Base-by-base conservation (phyloP, 1,284 basidiomycete genomes). In the Leccinum variabile region DNA sequence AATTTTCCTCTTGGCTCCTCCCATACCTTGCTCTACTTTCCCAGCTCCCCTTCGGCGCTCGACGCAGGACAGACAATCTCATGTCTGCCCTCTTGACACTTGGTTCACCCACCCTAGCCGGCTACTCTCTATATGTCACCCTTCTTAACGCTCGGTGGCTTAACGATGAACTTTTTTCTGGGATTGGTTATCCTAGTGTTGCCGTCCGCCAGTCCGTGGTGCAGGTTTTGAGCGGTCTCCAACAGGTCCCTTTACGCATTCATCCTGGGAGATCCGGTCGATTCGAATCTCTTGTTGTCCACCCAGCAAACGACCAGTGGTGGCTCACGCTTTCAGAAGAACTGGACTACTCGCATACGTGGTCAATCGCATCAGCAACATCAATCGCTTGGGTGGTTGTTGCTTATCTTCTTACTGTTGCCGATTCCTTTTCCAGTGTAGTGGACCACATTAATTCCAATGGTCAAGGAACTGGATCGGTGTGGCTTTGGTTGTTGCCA, bases 1-100 rank as follows among this genome's bases (percentile, higher is more conserved):
- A 80, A 49, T 79, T 78, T 65, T 71, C 76, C 10, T 70, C 76
- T 0, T 82, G 81, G 80, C 71, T 82, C 2, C 63, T 82, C 1
- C 81, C 80, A 13, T 81, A 79, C 70, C 75, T 82, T 13, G 78
- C 80, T 2, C 66, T 72, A 1, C 57, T 81, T 14, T 80, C 80
- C 0, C 80, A 81, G 54, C 72, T 82, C 5, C 81, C 80, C 1
- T 82, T 79, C 46, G 79, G 79, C 16, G 70, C 75, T 30, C 59
- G 11, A 1, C 61, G 60, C 39, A 66, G 63, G 25, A 59, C 41
- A 13, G 70, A 77, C 25, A 72, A 78, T 25, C 59, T 77, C 52
- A 66, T 74, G 66, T 76, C 76, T 33, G 68, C 65, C 1, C 9
- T 70, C 22, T 58, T 77, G 53, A 70, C 75, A 13, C 63, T 79